A percentile compares a stretch with the other conserved stretches of the same genome.
Evolutionary conservation across 2,329 filamentous ascomycete species (phyloP).

Genomic region (Diaporthe longicolla): DNA sequence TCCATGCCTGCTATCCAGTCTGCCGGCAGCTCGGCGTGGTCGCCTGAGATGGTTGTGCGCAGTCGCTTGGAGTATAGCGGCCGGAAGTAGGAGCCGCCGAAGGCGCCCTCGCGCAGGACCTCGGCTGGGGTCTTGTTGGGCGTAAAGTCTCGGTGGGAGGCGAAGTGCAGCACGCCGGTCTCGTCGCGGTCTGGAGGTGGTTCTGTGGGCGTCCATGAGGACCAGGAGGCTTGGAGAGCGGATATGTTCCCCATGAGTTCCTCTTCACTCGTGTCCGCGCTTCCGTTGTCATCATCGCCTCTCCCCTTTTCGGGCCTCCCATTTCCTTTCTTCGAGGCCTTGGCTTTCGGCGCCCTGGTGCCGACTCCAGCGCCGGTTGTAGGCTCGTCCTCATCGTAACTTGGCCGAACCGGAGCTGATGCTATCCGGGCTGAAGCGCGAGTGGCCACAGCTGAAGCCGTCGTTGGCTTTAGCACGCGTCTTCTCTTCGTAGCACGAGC

Average conservation of each 20-base stretch:
- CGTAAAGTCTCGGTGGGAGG: slow-evolving; percentile 58
- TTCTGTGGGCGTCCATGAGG: slow-evolving; percentile 58
- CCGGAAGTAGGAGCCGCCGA: slow-evolving; percentile 67
- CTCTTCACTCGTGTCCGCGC: neutral
- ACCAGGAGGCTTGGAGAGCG: slow-evolving; percentile 55
- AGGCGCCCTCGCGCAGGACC: slow-evolving; percentile 65
- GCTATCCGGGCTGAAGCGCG: slow-evolving; percentile 64
- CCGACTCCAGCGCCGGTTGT: neutral
- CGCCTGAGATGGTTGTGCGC: slow-evolving; percentile 57
- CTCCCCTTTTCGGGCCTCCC: neutral
- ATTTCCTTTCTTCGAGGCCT: neutral
- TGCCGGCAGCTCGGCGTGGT: slow-evolving; percentile 62
- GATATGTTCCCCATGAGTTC: slow-evolving; percentile 41
- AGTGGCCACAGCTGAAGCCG: slow-evolving; percentile 51
- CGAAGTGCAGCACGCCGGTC: slow-evolving; percentile 61
- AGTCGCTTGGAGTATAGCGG: slow-evolving; percentile 61
- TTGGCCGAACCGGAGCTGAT: slow-evolving; percentile 51
- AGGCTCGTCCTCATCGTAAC: slow-evolving; percentile 55
- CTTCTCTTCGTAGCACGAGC: slow-evolving; percentile 15
- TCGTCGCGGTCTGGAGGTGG: slow-evolving; percentile 57
- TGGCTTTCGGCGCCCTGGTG: neutral
- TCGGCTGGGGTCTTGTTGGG: slow-evolving; percentile 68
- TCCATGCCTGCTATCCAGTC: slow-evolving; percentile 60
- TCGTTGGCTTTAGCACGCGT: slow-evolving; percentile 24
- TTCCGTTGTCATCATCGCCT: neutral